A percentile compares a stretch with the other conserved stretches of the same genome.
phyloP scores from a whole-genome alignment of 352 stramenopile species.

The Pythium chondricola region DNA sequence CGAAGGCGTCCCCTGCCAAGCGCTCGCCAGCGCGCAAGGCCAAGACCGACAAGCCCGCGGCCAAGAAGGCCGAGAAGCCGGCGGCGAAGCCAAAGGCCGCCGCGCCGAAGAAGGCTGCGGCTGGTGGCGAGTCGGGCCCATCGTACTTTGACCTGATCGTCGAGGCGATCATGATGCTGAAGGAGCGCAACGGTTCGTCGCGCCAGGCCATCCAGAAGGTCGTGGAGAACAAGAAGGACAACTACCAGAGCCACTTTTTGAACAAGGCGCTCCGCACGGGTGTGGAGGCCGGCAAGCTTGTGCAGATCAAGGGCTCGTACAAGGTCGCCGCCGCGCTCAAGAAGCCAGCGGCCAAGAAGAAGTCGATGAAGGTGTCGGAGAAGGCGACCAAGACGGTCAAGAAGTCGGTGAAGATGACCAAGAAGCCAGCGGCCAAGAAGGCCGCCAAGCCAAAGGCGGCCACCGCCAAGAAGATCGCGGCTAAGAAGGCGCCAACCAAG shows the following conservation, averaged over 20 bases:
- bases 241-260: conserved; percentile 76
- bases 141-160: conserved; percentile 89
- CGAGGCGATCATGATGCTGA: conserved; percentile 86
- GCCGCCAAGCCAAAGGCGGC: conserved; percentile 28
- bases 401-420: conserved; percentile 39
- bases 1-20: conserved; percentile 23
- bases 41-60: conserved; percentile 46
- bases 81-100: conserved; percentile 9
- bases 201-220: conserved; percentile 89
- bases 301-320: conserved; percentile 84
- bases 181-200: conserved; percentile 91
- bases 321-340: conserved; percentile 66
- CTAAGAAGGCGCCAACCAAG: conserved; percentile 34
- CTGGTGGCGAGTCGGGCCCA: conserved; percentile 27
- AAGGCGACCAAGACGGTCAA: conserved; percentile 30
- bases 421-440: conserved; percentile 39
- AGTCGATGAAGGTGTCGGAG: conserved; percentile 54
- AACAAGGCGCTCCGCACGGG: conserved; percentile 88
- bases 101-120: conserved; percentile 28
- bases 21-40: conserved; percentile 45
- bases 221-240: conserved; percentile 80
- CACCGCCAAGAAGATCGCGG: conserved; percentile 24
- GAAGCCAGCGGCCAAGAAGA: conserved; percentile 62
- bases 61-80: conserved; percentile 30
- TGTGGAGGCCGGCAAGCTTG: conserved; percentile 83